Percentiles rank a stretch among this genome's conserved stretches.
These are phyloP conservation scores for Stachybotrys echinatus DNA, from an alignment of 2,329 filamentous ascomycete genomes.

Conservation along the genomic window DNA sequence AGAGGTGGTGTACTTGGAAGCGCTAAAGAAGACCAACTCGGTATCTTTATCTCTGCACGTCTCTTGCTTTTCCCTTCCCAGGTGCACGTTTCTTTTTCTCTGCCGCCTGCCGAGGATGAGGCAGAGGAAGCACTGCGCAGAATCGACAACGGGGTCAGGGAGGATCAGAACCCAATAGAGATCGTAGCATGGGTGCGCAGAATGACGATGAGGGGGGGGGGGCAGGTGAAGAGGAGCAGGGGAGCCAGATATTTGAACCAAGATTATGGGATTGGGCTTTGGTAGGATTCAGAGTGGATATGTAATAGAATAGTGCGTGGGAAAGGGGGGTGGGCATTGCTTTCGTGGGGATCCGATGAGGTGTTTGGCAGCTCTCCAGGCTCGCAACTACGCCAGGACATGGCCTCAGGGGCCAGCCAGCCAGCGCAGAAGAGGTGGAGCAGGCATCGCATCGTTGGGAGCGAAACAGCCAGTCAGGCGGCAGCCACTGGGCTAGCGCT, in stretches of 20 bases:
- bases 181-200: conserved; percentile 21
- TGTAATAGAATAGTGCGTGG: neutral
- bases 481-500: neutral
- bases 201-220: conserved; percentile 22
- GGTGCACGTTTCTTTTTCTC: neutral
- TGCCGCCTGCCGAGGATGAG: neutral
- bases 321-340: conserved; percentile 19
- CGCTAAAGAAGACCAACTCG: conserved; percentile 9
- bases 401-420: neutral
- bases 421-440: neutral
- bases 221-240: conserved; percentile 21
- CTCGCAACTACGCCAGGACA: neutral
- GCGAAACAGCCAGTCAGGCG: neutral
- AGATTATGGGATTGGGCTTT: conserved; percentile 23
- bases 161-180: conserved; percentile 6
- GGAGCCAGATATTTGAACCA: conserved; percentile 28
- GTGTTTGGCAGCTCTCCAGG: conserved; percentile 18
- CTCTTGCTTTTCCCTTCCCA: neutral
- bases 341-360: conserved; percentile 9
- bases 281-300: conserved; percentile 29
- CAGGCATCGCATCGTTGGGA: neutral
- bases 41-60: conserved; percentile 8
- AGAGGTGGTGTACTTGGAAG: conserved; percentile 7
- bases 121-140: neutral
- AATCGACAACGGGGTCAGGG: neutral